phyloP scores from a whole-genome alignment of 805 yeast species.

The Komagataella populi region DNA sequence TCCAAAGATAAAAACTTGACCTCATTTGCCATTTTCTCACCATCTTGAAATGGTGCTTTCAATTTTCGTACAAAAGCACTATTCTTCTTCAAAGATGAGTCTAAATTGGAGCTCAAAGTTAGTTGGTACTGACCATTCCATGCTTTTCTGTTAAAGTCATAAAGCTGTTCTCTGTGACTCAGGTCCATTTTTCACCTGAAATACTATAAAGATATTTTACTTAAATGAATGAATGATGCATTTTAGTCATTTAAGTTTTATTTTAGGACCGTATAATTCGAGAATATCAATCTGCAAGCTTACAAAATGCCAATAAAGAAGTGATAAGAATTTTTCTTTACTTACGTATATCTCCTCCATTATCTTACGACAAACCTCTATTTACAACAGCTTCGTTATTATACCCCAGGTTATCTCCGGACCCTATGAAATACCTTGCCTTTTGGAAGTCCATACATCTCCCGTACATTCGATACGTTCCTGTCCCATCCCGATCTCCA shows the following conservation, averaged over 20 bases:
- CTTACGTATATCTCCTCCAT: not conserved
- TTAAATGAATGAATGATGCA: too few species aligned
- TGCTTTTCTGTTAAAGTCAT: constrained; percentile 28
- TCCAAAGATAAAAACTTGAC: constrained; percentile 49
- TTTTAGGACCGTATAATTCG: too few species aligned
- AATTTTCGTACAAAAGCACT: constrained; percentile 62
- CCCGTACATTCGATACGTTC: constrained; percentile 54
- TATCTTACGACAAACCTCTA: not conserved
- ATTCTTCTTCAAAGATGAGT: constrained; percentile 72
- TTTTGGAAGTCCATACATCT: constrained; percentile 52
- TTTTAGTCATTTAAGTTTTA: too few species aligned
- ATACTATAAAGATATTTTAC: too few species aligned
- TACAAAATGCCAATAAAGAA: too few species aligned
- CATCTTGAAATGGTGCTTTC: constrained; percentile 44
- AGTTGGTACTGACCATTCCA: constrained; percentile 37
- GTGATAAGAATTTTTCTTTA: not conserved
- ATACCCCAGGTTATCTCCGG: constrained; percentile 16
- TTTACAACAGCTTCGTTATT: not conserved
- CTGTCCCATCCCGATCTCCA: constrained; percentile 85
- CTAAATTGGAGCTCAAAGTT: constrained; percentile 23
- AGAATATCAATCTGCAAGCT: too few species aligned
- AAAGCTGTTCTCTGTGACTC: constrained; percentile 15
- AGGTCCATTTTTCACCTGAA: not conserved
- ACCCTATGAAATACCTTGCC: constrained; percentile 67
- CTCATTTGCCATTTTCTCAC: constrained; percentile 40